Evolutionary conservation across 306 rosid genomes (phyloP).

Genomic region (Corylus heterophylla): DNA sequence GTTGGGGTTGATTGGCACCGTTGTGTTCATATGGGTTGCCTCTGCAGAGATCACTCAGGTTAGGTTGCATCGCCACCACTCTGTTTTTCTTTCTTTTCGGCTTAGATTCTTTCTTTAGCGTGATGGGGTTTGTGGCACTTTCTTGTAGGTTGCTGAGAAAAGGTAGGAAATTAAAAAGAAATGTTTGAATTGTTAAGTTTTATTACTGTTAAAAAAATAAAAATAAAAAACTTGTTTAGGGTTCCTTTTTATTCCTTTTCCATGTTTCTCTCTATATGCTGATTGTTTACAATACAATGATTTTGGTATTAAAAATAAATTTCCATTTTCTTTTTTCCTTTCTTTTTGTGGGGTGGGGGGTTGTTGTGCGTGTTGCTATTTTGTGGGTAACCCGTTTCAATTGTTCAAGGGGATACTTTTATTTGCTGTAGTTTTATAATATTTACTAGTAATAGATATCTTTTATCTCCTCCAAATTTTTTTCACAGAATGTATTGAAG

Average conservation of each 20-base stretch:
- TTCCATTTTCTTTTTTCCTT: background rate
- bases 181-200: background rate
- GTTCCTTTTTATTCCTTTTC: background rate
- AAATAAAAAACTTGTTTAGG: background rate
- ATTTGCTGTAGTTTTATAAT: background rate
- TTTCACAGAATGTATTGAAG: background rate
- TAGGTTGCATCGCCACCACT: background rate
- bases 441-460: too few relatives aligned
- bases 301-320: background rate
- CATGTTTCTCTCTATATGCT: background rate
- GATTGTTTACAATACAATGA: background rate
- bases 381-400: background rate
- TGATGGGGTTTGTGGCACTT: background rate
- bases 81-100: background rate
- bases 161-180: background rate
- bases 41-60: conserved; percentile 86
- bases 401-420: background rate
- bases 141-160: conserved; percentile 7
- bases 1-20: conserved; percentile 56
- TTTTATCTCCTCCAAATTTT: background rate
- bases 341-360: too few relatives aligned
- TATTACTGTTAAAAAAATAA: background rate
- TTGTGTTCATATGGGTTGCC: conserved; percentile 65
- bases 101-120: background rate
- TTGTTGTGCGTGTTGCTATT: background rate